These are phyloP conservation scores for Cyclotella baltica DNA, from an alignment of 108 stramenopile genomes.

Conservation along the genomic window DNA sequence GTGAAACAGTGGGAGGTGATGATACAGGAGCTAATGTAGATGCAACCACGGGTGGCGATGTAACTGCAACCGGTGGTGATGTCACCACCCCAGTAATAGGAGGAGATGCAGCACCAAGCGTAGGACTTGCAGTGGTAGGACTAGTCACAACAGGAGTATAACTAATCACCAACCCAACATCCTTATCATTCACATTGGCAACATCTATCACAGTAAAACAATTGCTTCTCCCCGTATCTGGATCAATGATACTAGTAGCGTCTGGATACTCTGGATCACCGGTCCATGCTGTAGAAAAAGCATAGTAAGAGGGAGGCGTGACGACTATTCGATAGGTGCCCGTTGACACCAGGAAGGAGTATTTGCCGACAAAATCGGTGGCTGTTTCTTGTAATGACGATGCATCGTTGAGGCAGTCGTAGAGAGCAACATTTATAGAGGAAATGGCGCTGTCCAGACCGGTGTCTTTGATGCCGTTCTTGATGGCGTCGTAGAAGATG, in stretches of 20 bases:
- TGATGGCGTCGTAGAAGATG: slow-evolving; percentile 10
- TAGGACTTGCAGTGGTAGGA: neutral
- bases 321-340: neutral
- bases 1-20: neutral
- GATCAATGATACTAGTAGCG: neutral
- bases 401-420: neutral
- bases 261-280: neutral
- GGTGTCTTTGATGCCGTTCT: slow-evolving; percentile 9
- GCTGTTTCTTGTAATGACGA: neutral
- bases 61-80: neutral
- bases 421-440: neutral
- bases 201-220: neutral
- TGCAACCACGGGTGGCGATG: neutral
- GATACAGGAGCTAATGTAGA: neutral
- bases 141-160: neutral
- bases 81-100: too few species aligned
- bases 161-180: neutral
- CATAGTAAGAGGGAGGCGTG: neutral
- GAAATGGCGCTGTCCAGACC: neutral
- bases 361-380: neutral
- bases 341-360: neutral
- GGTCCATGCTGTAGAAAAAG: slow-evolving; percentile 5
- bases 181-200: too few species aligned
- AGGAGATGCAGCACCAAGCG: neutral
- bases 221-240: neutral